Base-by-base conservation (phyloP, 2,329 filamentous ascomycete genomes). In the Hirsutella rhossiliensis region DNA sequence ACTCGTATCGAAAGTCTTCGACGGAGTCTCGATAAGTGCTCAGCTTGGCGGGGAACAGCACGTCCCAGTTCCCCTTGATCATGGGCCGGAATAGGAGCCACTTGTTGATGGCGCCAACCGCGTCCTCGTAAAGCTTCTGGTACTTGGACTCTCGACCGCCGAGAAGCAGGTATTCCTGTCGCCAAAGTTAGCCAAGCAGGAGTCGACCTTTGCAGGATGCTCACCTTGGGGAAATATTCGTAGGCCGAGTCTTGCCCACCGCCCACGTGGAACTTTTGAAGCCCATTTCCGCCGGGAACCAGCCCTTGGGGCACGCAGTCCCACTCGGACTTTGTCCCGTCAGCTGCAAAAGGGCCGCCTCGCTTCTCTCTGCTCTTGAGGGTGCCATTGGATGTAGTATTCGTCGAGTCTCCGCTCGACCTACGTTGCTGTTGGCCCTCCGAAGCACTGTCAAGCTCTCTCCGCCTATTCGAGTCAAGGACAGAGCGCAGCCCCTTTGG, bases 51-150 rank as follows among this genome's bases (percentile, higher is more conserved):
- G 84, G 77, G 48, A 92, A 78, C 3, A 92, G 71, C n/a, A 92
- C 75, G 47, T 90, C 77, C 42, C 75, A 75, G 43, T 76, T 67
- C 28, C 76, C 73, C 7, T 78, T 74, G 18, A 79, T 74, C 77
- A 92, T 83, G 1, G 88, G 87, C 5, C 82, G 75, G 63, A 78
- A 94, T 45, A 94, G 76, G 11, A 94, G 71, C 59, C 84, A 74
- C 50, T 87, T 72, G 51, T 84, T 83, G 31, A 82, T 76, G 0
- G 78, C 78, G 5, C 82, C 75, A 28, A 82, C 75, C 4, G 79
- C 75, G 45, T 75, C 76, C 46, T 82, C 71, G 57, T 94, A 87
- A 63, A 94, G 75, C 18, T 72, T 73, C 48, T 73, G 69, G 60
- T 94, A 94, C 57, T 87, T 84, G 28, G 72, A 65, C 49, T 82